Base-by-base conservation (phyloP, 306 rosid species). In the Sicyos edulis region DNA sequence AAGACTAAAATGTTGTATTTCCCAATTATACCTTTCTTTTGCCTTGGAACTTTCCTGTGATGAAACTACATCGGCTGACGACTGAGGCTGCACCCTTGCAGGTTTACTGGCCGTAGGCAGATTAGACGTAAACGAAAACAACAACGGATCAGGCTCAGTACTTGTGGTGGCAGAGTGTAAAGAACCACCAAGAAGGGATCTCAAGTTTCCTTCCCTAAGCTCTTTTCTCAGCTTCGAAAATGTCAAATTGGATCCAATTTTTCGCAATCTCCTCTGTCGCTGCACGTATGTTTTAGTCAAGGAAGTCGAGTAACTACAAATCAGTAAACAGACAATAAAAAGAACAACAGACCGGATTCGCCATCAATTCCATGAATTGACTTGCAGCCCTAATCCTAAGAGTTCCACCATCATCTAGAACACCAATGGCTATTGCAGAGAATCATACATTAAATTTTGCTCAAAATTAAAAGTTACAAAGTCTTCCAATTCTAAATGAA, bases 181-280 rank as follows among this genome's bases (percentile, higher is more conserved):
- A 70, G 98, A 88, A 73, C 95, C 96, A 61, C 92, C 92, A 20
- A 90, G 83, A 78, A 90, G 95, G 68, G 97, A 78, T 75, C 84
- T 96, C 74, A 86, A 74, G 72, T 76, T 86, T 76, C 96, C 97
- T 74, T 93, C 98, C 76, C 87, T 82, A 22, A 88, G 81, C 82
- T 93, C 98, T 82, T 72, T 88, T 86, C 85, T 93, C 79, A 93
- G 77, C 45, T 82, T 54, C 14, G 96, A 82, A 67, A 83, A 86
- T 72, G 98, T 78, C 22, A 89, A 84, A 81, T 74, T 68, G 16
- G 96, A 77, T 67, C 92, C 84, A 78, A 78, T 80, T 81, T 76
- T 88, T 69, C 86, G 89, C 13, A 76, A 66, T 81, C 86, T 93
- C 85, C 96, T 88, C 78, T 75, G 91, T 65, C 95, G 92, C 88